phyloP scores from a whole-genome alignment of 2,329 filamentous ascomycete genomes.

The Orbilia blumenaviensis region DNA sequence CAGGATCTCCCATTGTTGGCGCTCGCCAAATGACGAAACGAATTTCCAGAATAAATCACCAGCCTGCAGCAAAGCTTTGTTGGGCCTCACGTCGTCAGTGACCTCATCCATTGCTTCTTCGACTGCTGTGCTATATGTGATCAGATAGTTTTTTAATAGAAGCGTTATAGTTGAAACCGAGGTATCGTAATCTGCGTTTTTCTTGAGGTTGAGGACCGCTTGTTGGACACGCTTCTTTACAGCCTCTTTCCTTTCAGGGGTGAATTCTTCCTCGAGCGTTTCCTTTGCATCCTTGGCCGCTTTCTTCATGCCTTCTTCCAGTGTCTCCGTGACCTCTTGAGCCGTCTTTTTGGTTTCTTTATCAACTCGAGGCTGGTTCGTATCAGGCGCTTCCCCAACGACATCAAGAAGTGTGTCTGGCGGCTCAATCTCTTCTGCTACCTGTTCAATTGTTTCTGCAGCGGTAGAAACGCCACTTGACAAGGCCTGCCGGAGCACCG shows the following conservation, averaged over 20 bases:
- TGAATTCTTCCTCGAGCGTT: constrained; percentile 63
- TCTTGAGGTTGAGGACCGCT: constrained; percentile 76
- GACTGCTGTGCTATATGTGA: constrained; percentile 77
- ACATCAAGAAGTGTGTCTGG: constrained; percentile 67
- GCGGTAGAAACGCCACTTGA: constrained; percentile 83
- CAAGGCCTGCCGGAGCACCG: constrained; percentile 83
- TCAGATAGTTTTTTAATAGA: constrained; percentile 79
- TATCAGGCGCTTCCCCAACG: constrained; percentile 64
- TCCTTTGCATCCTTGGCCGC: constrained; percentile 63
- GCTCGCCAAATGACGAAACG: constrained; percentile 79
- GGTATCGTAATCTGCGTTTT: constrained; percentile 82
- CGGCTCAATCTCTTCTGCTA: constrained; percentile 77
- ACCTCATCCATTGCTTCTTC: constrained; percentile 73
- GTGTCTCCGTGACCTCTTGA: constrained; percentile 63
- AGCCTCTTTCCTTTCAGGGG: constrained; percentile 70
- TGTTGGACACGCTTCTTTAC: constrained; percentile 79
- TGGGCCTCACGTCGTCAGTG: constrained; percentile 74
- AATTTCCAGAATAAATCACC: constrained; percentile 83
- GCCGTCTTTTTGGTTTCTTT: constrained; percentile 60
- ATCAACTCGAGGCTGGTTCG: constrained; percentile 64
- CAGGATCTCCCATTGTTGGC: constrained; percentile 77
- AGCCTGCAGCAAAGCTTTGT: constrained; percentile 77
- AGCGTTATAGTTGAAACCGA: constrained; percentile 81
- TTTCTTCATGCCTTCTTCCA: constrained; percentile 63
- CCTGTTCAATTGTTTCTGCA: constrained; percentile 77